Evolutionary conservation across 2,329 filamentous ascomycete species (phyloP).

Genomic region (Madurella fahalii): DNA sequence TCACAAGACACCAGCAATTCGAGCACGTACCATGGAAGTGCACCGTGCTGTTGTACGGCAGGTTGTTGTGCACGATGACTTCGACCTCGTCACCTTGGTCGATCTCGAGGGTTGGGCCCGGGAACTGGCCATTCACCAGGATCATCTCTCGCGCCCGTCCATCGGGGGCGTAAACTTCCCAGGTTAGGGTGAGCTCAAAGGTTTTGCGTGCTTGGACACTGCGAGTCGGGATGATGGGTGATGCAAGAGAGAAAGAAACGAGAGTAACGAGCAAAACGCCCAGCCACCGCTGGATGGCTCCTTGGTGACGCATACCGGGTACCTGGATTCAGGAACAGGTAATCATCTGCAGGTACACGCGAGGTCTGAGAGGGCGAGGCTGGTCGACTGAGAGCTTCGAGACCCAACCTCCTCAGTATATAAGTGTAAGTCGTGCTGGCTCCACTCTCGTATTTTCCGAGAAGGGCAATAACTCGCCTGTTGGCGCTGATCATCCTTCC

Average conservation of each 20-base stretch:
- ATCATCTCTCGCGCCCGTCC: constrained; percentile 43
- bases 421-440: background rate
- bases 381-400: background rate
- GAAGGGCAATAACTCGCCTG: background rate
- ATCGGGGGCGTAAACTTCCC: constrained; percentile 39
- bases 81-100: constrained; percentile 47
- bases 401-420: background rate
- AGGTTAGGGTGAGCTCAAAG: constrained; percentile 22
- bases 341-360: background rate
- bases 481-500: background rate
- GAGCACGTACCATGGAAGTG: constrained; percentile 44
- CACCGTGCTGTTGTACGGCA: constrained; percentile 45
- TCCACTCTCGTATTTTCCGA: background rate
- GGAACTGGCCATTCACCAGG: constrained; percentile 57
- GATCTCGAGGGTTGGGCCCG: constrained; percentile 56
- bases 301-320: background rate
- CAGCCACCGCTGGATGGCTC: background rate
- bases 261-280: background rate
- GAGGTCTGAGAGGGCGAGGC: background rate
- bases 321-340: background rate
- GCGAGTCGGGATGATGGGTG: background rate
- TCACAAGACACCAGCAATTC: background rate
- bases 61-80: constrained; percentile 43
- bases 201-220: background rate
- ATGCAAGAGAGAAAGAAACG: background rate